A percentile compares a stretch with the other conserved stretches of the same genome.
Evolutionary conservation across 129 eudicot species (phyloP).

Genomic region (Erigeron canadensis): DNA sequence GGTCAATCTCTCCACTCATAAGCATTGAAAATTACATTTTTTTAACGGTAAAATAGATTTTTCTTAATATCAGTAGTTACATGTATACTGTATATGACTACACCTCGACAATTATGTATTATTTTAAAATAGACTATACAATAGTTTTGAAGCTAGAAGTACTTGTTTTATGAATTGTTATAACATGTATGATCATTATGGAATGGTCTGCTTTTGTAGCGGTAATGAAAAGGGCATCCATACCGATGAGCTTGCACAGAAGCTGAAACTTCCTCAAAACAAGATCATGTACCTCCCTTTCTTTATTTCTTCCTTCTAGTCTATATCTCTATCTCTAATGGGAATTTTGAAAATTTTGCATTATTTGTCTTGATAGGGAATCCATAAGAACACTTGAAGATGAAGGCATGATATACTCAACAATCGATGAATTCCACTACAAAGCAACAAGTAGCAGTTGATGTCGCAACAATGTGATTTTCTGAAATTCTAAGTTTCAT

Average conservation of each 20-base stretch:
- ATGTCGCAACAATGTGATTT: slow-evolving; percentile 7
- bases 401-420: slow-evolving; percentile 85
- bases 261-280: slow-evolving; percentile 60
- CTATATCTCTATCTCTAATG: neutral
- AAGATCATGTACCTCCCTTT: slow-evolving; percentile 60
- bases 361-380: slow-evolving; percentile 46
- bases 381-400: slow-evolving; percentile 72
- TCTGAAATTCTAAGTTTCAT: slow-evolving; percentile 3
- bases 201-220: slow-evolving; percentile 38
- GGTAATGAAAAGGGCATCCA: slow-evolving; percentile 68
- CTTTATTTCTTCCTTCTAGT: slow-evolving; percentile 1
- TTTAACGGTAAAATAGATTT: no score
- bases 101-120: no score
- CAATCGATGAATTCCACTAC: slow-evolving; percentile 80
- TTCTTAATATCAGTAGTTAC: no score
- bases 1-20: neutral
- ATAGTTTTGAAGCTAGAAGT: no score
- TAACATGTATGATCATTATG: neutral
- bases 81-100: no score
- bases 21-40: neutral
- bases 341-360: slow-evolving; percentile 1
- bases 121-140: no score
- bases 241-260: slow-evolving; percentile 59
- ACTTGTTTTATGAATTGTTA: neutral
- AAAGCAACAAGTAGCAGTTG: slow-evolving; percentile 67